Evolutionary conservation across 805 yeast species (phyloP).

Genomic region (Candida sithepensis): DNA sequence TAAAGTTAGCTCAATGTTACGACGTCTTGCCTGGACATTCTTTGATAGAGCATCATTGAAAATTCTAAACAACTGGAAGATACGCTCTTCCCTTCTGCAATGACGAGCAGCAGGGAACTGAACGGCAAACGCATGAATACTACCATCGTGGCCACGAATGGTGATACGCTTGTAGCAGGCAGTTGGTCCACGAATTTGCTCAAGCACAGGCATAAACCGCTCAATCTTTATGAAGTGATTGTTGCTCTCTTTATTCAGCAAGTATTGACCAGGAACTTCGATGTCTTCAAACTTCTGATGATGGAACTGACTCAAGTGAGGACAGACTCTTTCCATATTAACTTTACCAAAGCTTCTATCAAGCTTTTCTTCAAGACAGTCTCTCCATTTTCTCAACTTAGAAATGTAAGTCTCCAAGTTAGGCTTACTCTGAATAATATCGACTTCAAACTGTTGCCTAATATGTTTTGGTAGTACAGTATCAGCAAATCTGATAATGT

Average conservation of each 20-base stretch:
- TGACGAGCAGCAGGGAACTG: conserved; percentile 98
- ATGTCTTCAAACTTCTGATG: conserved; percentile 97
- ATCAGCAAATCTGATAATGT: conserved; percentile 85
- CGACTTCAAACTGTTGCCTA: conserved; percentile 86
- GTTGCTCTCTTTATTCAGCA: conserved; percentile 80
- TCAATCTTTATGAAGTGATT: conserved; percentile 93
- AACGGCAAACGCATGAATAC: conserved; percentile 87
- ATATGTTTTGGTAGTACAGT: conserved; percentile 87
- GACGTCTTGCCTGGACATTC: conserved; percentile 83
- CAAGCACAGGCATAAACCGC: conserved; percentile 84
- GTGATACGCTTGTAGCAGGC: conserved; percentile 86
- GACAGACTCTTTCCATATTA: conserved; percentile 85
- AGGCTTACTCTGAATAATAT: conserved; percentile 83
- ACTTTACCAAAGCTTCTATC: conserved; percentile 80
- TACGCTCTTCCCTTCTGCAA: conserved; percentile 92
- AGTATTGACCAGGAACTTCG: conserved; percentile 95
- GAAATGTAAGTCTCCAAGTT: conserved; percentile 82
- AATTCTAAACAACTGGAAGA: conserved; percentile 86
- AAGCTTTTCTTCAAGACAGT: conserved; percentile 83
- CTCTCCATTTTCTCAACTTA: conserved; percentile 87
- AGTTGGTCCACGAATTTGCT: conserved; percentile 83
- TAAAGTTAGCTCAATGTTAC: conserved; percentile 78
- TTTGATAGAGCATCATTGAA: conserved; percentile 77
- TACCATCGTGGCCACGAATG: conserved; percentile 92
- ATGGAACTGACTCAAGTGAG: conserved; percentile 94